phyloP scores from a whole-genome alignment of 78 protist species.

The Polysphondylium violaceum region DNA sequence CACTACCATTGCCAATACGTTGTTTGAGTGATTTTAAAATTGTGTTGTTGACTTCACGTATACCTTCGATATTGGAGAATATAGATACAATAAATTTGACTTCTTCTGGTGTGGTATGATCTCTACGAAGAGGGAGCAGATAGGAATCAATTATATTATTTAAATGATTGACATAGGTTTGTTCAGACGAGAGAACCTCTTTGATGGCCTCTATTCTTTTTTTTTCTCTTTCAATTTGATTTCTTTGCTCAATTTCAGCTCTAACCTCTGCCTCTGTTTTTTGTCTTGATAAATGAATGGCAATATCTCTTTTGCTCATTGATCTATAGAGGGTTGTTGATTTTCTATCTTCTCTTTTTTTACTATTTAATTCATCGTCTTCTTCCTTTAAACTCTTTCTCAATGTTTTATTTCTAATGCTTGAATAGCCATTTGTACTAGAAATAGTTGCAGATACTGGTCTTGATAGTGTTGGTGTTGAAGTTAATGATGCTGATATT shows the following conservation, averaged over 20 bases:
- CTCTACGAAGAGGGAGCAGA: conserved; percentile 48
- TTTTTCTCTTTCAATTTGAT: conserved; percentile 18
- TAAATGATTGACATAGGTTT: conserved; percentile 34
- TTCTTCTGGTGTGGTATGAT: conserved; percentile 55
- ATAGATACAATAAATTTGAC: conserved; percentile 61
- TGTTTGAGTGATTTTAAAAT: not conserved
- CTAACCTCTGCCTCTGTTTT: not conserved
- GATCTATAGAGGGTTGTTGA: conserved; percentile 10
- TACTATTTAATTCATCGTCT: conserved; percentile 6
- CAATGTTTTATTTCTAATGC: not conserved
- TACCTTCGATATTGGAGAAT: conserved; percentile 59
- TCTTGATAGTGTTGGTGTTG: conserved; percentile 28
- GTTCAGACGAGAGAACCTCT: conserved; percentile 43
- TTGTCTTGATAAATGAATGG: conserved; percentile 43
- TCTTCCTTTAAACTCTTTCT: conserved; percentile 17
- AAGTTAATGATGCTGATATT: not conserved
- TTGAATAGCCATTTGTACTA: not conserved
- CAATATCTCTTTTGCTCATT: conserved; percentile 48
- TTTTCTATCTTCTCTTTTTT: conserved; percentile 43
- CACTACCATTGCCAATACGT: conserved; percentile 5
- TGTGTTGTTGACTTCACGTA: conserved; percentile 14
- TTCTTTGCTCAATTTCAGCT: not conserved
- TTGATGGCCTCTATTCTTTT: conserved; percentile 69
- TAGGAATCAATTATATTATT: conserved; percentile 52
- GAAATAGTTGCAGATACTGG: not conserved